Percentiles rank a stretch among this genome's conserved stretches.
phyloP scores from a whole-genome alignment of 2,329 filamentous ascomycete species.

The Cadophora malorum region DNA sequence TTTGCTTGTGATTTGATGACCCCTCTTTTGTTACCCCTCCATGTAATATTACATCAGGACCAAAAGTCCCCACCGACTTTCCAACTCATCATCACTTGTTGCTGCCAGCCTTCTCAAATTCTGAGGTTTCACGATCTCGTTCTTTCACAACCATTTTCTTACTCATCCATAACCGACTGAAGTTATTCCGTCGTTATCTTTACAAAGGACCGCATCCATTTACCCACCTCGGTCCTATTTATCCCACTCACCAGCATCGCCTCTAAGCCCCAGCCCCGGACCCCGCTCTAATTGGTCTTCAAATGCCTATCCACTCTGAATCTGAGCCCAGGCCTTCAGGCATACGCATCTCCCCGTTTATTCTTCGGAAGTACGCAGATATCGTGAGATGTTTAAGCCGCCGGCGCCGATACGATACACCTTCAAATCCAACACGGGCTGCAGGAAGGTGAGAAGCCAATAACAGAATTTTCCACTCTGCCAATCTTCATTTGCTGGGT shows the following conservation, averaged over 20 bases:
- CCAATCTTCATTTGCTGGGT: constrained; percentile 19
- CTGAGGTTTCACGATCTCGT: background rate
- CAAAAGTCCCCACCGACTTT: background rate
- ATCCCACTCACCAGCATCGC: constrained; percentile 17
- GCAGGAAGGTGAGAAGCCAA: background rate
- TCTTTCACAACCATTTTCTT: background rate
- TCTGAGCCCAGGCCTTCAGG: constrained; percentile 1
- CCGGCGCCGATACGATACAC: constrained; percentile 1
- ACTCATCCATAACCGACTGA: constrained; percentile 9
- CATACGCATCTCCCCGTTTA: constrained; percentile 10
- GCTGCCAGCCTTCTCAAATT: background rate
- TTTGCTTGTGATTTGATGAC: constrained; percentile 5
- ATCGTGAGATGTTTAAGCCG: constrained; percentile 24
- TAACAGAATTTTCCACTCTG: constrained; percentile 18
- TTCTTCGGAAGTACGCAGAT: constrained; percentile 17
- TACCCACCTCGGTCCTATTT: constrained; percentile 31
- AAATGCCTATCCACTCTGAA: constrained; percentile 17
- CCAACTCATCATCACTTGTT: background rate
- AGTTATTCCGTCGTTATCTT: background rate
- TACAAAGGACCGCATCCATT: background rate
- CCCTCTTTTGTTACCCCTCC: constrained; percentile 11
- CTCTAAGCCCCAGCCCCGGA: constrained; percentile 7
- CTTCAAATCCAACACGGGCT: background rate
- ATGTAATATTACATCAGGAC: constrained; percentile 12
- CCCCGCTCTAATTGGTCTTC: background rate